Evolutionary conservation across 1,284 basidiomycete genomes (phyloP).

Genomic region (Dichomitus squalens): DNA sequence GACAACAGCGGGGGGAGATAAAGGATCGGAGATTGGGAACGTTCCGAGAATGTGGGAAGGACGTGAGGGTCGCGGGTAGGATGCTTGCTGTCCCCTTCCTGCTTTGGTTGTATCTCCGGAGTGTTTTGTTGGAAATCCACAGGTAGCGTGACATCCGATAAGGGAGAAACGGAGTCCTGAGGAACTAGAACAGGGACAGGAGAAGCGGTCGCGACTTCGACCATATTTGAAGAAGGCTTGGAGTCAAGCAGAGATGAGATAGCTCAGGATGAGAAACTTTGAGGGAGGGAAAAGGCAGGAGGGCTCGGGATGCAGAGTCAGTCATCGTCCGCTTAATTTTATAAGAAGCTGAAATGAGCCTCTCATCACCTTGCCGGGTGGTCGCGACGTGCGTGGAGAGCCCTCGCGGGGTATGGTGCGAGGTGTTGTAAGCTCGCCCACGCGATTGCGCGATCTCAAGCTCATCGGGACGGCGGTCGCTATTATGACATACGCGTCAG

Average conservation of each 20-base stretch:
- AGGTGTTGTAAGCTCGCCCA: constrained; percentile 21
- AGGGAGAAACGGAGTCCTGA: background rate
- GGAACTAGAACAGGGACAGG: constrained; percentile 1
- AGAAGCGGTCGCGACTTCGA: constrained; percentile 19
- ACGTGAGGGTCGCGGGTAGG: constrained; percentile 55
- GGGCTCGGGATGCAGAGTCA: background rate
- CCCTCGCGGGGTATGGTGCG: constrained; percentile 16
- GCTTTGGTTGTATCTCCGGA: constrained; percentile 9
- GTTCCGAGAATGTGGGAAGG: constrained; percentile 51
- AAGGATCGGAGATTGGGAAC: constrained; percentile 55
- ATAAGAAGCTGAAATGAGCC: background rate
- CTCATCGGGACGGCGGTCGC: constrained; percentile 8
- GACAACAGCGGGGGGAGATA: constrained; percentile 84
- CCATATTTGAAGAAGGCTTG: constrained; percentile 9
- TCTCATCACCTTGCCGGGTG: background rate
- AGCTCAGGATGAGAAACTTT: background rate
- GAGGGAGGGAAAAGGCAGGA: background rate
- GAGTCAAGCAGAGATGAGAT: background rate
- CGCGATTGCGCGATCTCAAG: constrained; percentile 25
- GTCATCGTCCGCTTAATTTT: background rate
- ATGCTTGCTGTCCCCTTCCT: constrained; percentile 4
- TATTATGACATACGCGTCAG: background rate
- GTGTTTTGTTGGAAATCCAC: background rate
- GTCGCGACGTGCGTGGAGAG: background rate
- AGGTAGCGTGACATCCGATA: background rate